Percentiles rank a stretch among this genome's conserved stretches.
phyloP scores from a whole-genome alignment of 345 rosid genomes.

The Adansonia digitata region DNA sequence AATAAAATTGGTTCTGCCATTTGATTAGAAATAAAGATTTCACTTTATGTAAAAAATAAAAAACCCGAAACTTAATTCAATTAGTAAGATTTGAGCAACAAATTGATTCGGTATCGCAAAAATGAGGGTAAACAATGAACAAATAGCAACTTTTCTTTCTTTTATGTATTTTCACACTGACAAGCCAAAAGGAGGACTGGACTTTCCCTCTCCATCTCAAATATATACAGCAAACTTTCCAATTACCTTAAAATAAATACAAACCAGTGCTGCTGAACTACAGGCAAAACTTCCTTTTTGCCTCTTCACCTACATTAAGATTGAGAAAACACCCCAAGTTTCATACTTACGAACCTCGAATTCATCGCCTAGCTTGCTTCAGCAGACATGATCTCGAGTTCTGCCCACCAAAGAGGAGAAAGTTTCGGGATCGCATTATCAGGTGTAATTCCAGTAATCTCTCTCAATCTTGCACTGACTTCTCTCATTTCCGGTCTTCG shows the following conservation, averaged over 20 bases:
- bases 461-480: slow-evolving; percentile 48
- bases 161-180: slow-evolving; percentile 11
- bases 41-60: no score
- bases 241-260: slow-evolving; percentile 10
- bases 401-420: slow-evolving; percentile 99
- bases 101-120: not conserved
- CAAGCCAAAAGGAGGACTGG: not conserved
- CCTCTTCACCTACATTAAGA: slow-evolving; percentile 4
- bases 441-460: slow-evolving; percentile 48
- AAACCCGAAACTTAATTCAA: no score
- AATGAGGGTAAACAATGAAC: not conserved
- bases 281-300: slow-evolving; percentile 10
- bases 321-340: slow-evolving; percentile 1
- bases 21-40: not conserved
- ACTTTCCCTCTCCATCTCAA: slow-evolving; percentile 2
- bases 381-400: slow-evolving; percentile 70
- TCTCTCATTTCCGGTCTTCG: slow-evolving; percentile 57
- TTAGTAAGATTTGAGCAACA: not conserved
- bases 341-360: slow-evolving; percentile 14
- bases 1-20: not conserved
- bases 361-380: slow-evolving; percentile 32
- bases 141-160: not conserved
- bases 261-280: not conserved
- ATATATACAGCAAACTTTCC: slow-evolving; percentile 27
- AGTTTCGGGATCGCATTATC: slow-evolving; percentile 65